phyloP scores from a whole-genome alignment of 768 basidiomycete species.

The Astraeus odoratus region DNA sequence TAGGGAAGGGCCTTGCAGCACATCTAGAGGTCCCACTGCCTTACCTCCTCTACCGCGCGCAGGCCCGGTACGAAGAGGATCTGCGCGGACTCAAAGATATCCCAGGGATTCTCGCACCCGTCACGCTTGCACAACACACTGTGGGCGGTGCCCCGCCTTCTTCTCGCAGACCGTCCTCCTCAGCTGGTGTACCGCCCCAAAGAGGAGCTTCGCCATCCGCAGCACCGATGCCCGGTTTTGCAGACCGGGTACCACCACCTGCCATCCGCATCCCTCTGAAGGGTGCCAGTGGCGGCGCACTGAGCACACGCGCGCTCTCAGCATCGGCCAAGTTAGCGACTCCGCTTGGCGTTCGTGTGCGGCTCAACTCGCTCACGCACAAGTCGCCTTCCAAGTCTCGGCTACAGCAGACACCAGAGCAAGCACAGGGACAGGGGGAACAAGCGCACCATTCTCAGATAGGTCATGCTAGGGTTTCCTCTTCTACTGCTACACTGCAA shows the following conservation, averaged over 20 bases:
- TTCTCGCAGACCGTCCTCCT: constrained; percentile 8
- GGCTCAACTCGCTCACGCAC: constrained; percentile 60
- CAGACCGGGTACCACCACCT: constrained; percentile 7
- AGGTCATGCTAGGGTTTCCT: constrained; percentile 41
- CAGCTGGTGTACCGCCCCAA: constrained; percentile 8
- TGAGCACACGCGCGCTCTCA: constrained; percentile 21
- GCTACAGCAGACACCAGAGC: background rate
- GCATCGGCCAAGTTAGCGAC: constrained; percentile 42
- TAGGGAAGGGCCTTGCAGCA: constrained; percentile 80
- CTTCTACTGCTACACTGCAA: constrained; percentile 69
- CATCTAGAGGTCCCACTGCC: constrained; percentile 79
- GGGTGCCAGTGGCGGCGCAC: background rate
- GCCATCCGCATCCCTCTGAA: constrained; percentile 21
- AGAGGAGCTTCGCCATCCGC: constrained; percentile 9
- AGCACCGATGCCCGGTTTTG: constrained; percentile 1
- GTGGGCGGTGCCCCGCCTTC: constrained; percentile 18
- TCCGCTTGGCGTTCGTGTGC: constrained; percentile 61
- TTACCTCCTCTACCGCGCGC: constrained; percentile 78
- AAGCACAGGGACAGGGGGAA: constrained; percentile 5
- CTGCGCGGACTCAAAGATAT: constrained; percentile 72
- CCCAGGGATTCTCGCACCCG: constrained; percentile 47
- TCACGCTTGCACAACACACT: constrained; percentile 29
- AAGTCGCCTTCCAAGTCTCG: constrained; percentile 36
- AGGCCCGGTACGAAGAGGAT: constrained; percentile 80
- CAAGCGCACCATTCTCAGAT: background rate